Base-by-base conservation (phyloP, 306 rosid genomes). In the Hippophae gyantsensis region DNA sequence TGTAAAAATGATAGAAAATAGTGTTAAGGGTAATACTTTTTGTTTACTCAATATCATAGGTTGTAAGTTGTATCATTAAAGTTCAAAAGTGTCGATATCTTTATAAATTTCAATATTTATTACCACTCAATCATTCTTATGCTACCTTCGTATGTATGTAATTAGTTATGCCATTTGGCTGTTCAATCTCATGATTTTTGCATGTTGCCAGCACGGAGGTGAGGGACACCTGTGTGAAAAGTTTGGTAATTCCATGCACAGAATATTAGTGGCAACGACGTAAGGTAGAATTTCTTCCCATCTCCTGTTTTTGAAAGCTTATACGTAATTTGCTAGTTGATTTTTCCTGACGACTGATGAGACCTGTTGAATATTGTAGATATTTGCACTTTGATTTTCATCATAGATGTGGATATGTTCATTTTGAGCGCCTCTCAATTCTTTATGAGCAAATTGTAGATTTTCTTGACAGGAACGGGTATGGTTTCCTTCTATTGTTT, bases 301-400 rank as follows among this genome's bases (percentile, higher is more conserved):
- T 59, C 52, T 59, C 53, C 66, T 53, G 70, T 71, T 67, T 27
- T 56, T 55, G 7, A 43, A 14, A 26, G 13, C 58, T 23, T 40
- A 42, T 42, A 13, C 59, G 40, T 61, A 57, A 23, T 43, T 26
- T 27, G 12, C 54, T 56, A 50, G 57, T 51, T 32, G 38, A 32
- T 32, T 32, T 32, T 32, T 50, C 40, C 43, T 51, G 49, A 66
- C 55, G 60, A 42, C 62, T 71, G 45, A 50, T 69, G 66, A 60
- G 61, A 64, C 43, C 25, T 69, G 54, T 63, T 54, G 32, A 11
- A 61, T 54, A 58, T 69, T 84, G 81, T 63, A 92, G 96, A 79
- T 92, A 92, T 78, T 67, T 86, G 83, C 99, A 88, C 81, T 92
- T 92, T 42, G 99, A 92, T 78, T 92, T 88, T 62, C 99, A 92